Evolutionary conservation across 106 monocot species (phyloP).

Genomic region (Chionographis japonica): DNA sequence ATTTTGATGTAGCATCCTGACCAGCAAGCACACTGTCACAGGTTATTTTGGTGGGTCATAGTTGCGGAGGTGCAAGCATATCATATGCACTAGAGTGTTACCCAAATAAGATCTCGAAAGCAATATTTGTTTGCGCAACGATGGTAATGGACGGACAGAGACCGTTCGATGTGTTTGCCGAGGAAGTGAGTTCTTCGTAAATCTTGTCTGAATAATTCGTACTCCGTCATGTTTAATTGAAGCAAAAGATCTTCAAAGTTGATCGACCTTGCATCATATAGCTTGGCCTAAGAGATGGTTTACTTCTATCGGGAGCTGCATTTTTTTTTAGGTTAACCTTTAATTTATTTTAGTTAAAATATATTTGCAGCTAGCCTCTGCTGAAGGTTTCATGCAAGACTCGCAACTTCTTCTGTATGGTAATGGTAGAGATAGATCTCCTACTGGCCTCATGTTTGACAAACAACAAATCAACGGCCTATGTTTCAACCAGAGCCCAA

Average conservation of each 20-base stretch:
- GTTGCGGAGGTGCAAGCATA: slow-evolving; percentile 87
- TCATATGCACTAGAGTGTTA: slow-evolving; percentile 71
- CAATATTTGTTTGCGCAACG: slow-evolving; percentile 74
- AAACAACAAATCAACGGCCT: slow-evolving; percentile 75
- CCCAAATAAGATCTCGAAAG: slow-evolving; percentile 78
- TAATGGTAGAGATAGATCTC: slow-evolving; percentile 78
- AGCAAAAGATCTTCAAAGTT: no score
- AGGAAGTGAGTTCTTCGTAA: slow-evolving; percentile 36
- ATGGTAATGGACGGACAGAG: slow-evolving; percentile 85
- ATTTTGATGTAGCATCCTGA: slow-evolving; percentile 7
- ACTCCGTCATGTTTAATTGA: no score
- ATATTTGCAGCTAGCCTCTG: slow-evolving; percentile 61
- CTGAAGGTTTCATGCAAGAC: slow-evolving; percentile 79
- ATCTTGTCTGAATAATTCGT: neutral
- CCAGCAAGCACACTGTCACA: slow-evolving; percentile 12
- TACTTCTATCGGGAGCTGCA: no score
- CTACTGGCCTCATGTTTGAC: slow-evolving; percentile 67
- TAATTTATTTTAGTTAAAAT: neutral
- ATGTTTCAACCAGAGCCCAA: slow-evolving; percentile 82
- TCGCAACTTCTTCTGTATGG: slow-evolving; percentile 74
- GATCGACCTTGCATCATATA: no score
- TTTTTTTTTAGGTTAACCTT: neutral
- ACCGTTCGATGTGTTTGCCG: slow-evolving; percentile 78
- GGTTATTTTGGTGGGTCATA: slow-evolving; percentile 93
- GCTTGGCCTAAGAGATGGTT: no score